Conservation (phyloP, 31 red algal genomes). For the Endocladia muricata region DNA sequence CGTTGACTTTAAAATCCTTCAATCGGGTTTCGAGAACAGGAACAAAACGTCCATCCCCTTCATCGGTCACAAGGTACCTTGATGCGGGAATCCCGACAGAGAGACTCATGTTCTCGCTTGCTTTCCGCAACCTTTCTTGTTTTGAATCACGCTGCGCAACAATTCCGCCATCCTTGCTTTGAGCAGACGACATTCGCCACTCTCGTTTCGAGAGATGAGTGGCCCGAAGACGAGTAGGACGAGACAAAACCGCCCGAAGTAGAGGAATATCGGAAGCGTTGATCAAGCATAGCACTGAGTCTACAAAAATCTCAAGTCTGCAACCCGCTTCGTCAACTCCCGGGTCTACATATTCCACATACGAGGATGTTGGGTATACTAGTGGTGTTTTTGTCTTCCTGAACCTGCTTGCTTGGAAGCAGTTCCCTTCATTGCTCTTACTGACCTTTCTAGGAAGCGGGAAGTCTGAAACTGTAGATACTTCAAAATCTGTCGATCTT, state of each 20-base stretch:
- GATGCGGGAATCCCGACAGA: slow-evolving; percentile 34
- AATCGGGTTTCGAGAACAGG: slow-evolving; percentile 66
- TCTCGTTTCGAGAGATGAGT: slow-evolving; percentile 31
- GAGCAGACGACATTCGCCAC: slow-evolving; percentile 35
- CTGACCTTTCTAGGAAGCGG: background rate
- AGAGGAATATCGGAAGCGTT: slow-evolving; percentile 43
- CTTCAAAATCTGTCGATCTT: slow-evolving; percentile 42
- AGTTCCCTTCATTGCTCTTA: background rate
- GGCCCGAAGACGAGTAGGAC: background rate
- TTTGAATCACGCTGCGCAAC: slow-evolving; percentile 1
- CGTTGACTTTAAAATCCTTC: slow-evolving; percentile 23
- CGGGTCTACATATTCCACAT: slow-evolving; percentile 47
- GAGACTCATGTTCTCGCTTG: slow-evolving; percentile 44
- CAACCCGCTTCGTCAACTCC: slow-evolving; percentile 49
- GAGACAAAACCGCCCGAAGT: slow-evolving; percentile 11
- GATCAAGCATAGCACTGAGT: slow-evolving; percentile 48
- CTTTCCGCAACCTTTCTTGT: slow-evolving; percentile 31
- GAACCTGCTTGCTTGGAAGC: slow-evolving; percentile 12
- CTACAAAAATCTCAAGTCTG: slow-evolving; percentile 30
- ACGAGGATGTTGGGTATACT: slow-evolving; percentile 45
- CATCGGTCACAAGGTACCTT: slow-evolving; percentile 56
- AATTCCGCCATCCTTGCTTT: background rate
- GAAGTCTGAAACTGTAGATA: slow-evolving; percentile 31
- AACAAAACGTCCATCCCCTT: slow-evolving; percentile 57
- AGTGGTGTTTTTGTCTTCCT: slow-evolving; percentile 27